Evolutionary conservation across 2,329 filamentous ascomycete genomes (phyloP).

Genomic region (Amesomyces nigricolor): DNA sequence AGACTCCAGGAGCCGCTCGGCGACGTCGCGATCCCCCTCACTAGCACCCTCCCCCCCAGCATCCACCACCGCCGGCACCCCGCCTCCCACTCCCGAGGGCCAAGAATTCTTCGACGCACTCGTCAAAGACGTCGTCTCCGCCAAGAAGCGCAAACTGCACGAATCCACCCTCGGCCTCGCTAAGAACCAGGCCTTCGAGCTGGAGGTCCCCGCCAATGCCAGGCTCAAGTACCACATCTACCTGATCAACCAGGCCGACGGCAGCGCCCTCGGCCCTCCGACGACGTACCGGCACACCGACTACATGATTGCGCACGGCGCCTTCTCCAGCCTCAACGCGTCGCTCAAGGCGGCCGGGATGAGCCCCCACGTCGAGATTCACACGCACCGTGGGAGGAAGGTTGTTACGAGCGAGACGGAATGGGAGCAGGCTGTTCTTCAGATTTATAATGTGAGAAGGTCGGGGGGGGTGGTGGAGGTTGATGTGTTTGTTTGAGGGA

Average conservation of each 20-base stretch:
- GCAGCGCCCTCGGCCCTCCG: constrained; percentile 12
- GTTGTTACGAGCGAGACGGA: constrained; percentile 13
- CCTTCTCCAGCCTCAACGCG: constrained; percentile 17
- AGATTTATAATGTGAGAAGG: constrained; percentile 18
- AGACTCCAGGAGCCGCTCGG: background rate
- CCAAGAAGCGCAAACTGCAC: constrained; percentile 18
- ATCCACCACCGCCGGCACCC: background rate
- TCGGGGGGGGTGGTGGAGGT: constrained; percentile 20
- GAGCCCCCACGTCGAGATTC: constrained; percentile 17
- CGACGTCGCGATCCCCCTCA: background rate
- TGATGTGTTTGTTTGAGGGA: constrained; percentile 18
- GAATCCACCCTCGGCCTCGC: constrained; percentile 1
- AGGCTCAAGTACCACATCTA: constrained; percentile 21
- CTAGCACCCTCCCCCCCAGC: background rate
- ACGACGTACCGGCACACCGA: constrained; percentile 18
- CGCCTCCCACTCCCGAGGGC: background rate
- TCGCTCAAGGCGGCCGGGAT: constrained; percentile 17
- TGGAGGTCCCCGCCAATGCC: constrained; percentile 23
- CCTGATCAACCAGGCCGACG: constrained; percentile 18
- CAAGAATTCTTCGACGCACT: constrained; percentile 12
- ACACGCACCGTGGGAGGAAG: constrained; percentile 11
- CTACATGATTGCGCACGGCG: constrained; percentile 12
- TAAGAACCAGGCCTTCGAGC: background rate
- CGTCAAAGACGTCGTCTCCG: constrained; percentile 4
- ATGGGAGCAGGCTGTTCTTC: constrained; percentile 23